Conservation (phyloP, 495 filamentous ascomycete species). For the Talaromyces borbonicus region DNA sequence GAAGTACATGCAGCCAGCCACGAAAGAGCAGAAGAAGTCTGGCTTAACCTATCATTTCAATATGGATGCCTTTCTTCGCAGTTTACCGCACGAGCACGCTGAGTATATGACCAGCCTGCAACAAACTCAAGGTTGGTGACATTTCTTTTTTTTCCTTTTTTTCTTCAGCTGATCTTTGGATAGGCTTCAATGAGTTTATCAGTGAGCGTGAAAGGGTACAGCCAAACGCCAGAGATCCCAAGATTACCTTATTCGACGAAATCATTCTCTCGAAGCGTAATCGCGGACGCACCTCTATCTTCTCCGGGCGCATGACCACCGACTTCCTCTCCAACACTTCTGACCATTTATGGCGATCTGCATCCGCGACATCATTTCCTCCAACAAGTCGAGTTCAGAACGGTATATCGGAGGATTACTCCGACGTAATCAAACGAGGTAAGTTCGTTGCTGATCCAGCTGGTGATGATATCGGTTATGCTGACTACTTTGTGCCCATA, state of each 20-base stretch:
- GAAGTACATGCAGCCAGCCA: constrained; percentile 66
- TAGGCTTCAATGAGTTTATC: constrained; percentile 94
- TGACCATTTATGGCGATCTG: constrained; percentile 89
- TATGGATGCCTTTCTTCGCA: constrained; percentile 85
- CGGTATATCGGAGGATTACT: constrained; percentile 57
- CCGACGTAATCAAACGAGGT: constrained; percentile 49
- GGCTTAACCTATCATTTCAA: constrained; percentile 89
- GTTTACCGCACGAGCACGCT: constrained; percentile 81
- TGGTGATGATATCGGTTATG: background rate
- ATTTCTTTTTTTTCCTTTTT: constrained; percentile 2
- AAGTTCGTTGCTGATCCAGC: constrained; percentile 12
- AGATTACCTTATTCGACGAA: constrained; percentile 86
- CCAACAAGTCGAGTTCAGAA: constrained; percentile 50
- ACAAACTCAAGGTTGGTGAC: constrained; percentile 74
- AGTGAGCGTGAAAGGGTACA: constrained; percentile 65
- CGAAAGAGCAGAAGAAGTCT: constrained; percentile 71
- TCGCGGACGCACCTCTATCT: constrained; percentile 53
- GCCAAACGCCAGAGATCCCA: constrained; percentile 45
- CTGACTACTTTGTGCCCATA: constrained; percentile 10
- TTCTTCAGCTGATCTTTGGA: background rate
- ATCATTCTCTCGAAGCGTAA: constrained; percentile 92
- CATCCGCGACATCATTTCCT: constrained; percentile 59
- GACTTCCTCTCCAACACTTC: constrained; percentile 75
- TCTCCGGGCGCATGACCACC: constrained; percentile 41
- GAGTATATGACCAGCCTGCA: constrained; percentile 81